A percentile compares a stretch with the other conserved stretches of the same genome.
Evolutionary conservation across 1,284 basidiomycete species (phyloP).

Genomic region (Ganoderma lingzhi): DNA sequence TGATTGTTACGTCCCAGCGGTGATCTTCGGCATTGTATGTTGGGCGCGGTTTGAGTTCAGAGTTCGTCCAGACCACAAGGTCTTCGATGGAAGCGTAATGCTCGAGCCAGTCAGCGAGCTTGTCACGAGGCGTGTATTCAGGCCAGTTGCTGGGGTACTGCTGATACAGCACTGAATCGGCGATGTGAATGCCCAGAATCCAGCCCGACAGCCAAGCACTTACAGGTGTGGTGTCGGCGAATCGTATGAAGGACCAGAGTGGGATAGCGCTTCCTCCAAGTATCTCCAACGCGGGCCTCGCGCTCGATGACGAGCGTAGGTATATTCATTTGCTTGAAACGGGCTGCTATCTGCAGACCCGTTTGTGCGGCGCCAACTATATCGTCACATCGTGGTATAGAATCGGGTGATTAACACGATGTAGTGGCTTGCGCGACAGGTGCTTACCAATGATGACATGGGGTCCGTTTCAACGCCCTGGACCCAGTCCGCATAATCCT

Average conservation of each 20-base stretch:
- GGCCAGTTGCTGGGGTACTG: constrained; percentile 44
- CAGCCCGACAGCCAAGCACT: constrained; percentile 21
- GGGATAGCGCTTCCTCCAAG: constrained; percentile 61
- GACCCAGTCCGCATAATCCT: constrained; percentile 26
- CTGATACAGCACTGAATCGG: constrained; percentile 45
- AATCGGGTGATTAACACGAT: not conserved
- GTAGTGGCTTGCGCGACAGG: too few species aligned
- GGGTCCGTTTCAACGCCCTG: constrained; percentile 33
- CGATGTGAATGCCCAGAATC: too few species aligned
- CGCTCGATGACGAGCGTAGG: constrained; percentile 56
- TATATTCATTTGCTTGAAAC: constrained; percentile 59
- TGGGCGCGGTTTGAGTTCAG: constrained; percentile 45
- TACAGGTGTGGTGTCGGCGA: constrained; percentile 45
- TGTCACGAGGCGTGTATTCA: constrained; percentile 39
- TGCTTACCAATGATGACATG: constrained; percentile 9
- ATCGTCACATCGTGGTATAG: not conserved
- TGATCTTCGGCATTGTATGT: constrained; percentile 48
- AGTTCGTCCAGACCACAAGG: constrained; percentile 69
- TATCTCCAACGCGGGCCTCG: constrained; percentile 56
- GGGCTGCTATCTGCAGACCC: constrained; percentile 58
- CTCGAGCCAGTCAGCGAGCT: constrained; percentile 72
- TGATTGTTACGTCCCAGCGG: constrained; percentile 60
- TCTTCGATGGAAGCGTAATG: constrained; percentile 68
- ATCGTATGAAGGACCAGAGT: constrained; percentile 56
- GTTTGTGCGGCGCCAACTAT: constrained; percentile 63